Conservation (phyloP, 2,329 filamentous ascomycete species). For the Thielaviopsis ethacetica region DNA sequence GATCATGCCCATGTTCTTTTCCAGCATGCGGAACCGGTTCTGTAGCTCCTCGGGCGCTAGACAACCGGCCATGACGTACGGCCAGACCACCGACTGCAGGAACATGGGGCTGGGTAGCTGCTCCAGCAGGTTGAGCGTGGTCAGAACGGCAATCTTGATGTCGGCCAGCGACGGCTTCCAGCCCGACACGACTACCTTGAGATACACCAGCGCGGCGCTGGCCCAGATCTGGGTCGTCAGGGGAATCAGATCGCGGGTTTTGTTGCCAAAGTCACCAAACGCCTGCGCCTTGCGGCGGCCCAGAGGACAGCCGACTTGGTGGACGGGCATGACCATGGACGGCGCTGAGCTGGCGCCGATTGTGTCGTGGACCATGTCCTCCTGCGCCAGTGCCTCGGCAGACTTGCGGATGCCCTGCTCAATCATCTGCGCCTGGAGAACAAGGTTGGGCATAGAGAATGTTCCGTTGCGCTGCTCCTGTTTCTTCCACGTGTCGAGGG, state of each 20-base stretch:
- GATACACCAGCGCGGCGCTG: constrained; percentile 29
- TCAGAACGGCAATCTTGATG: constrained; percentile 20
- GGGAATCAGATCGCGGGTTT: constrained; percentile 9
- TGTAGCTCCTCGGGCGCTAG: constrained; percentile 25
- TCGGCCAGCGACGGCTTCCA: constrained; percentile 32
- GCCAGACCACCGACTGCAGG: constrained; percentile 24
- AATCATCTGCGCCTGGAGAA: constrained; percentile 27
- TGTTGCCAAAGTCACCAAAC: constrained; percentile 9
- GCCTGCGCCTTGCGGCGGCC: constrained; percentile 4
- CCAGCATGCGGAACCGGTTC: constrained; percentile 25
- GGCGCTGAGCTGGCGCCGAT: constrained; percentile 1
- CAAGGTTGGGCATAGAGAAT: constrained; percentile 29
- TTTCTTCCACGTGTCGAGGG: constrained; percentile 39
- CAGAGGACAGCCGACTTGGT: constrained; percentile 11
- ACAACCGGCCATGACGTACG: constrained; percentile 26
- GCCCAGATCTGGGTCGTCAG: constrained; percentile 28
- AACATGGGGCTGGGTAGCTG: constrained; percentile 21
- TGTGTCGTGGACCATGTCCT: constrained; percentile 1
- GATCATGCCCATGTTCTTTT: constrained; percentile 24
- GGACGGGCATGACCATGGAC: constrained; percentile 7
- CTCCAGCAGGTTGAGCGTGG: constrained; percentile 17
- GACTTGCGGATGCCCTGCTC: constrained; percentile 21
- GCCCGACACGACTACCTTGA: constrained; percentile 31
- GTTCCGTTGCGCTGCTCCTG: constrained; percentile 25
- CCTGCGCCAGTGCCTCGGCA: constrained; percentile 16